Percentiles rank a stretch among this genome's conserved stretches.
Conservation (phyloP, 805 yeast species). For the Wickerhamomyces alni region DNA sequence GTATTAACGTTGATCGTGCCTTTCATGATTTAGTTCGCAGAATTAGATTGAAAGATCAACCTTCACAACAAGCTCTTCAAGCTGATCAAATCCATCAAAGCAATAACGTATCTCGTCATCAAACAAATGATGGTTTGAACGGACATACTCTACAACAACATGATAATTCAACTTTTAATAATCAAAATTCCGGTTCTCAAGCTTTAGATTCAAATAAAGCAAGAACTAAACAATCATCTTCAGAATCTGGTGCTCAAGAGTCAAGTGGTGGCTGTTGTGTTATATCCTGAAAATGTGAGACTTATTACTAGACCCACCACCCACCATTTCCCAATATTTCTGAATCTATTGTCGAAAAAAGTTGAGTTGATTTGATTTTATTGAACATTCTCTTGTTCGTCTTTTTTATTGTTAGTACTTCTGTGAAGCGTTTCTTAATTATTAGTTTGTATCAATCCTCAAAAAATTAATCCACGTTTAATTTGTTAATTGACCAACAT, state of each 20-base stretch:
- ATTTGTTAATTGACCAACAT: too few relatives aligned
- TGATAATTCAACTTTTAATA: not conserved
- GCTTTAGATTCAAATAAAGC: not conserved
- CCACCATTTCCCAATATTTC: too few relatives aligned
- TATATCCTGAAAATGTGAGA: constrained; percentile 14
- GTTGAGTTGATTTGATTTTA: not conserved
- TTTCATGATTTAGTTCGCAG: constrained; percentile 64
- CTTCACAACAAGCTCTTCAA: constrained; percentile 1
- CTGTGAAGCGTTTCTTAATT: too few relatives aligned
- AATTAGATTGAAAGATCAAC: constrained; percentile 29
- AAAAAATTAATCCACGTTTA: too few relatives aligned
- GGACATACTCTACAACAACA: not conserved
- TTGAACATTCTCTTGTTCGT: not conserved
- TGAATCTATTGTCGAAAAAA: too few relatives aligned
- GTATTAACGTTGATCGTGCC: constrained; percentile 84
- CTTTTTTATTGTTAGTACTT: too few relatives aligned
- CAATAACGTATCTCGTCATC: not conserved
- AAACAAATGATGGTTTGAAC: not conserved
- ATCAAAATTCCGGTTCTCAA: not conserved
- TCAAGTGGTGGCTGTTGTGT: constrained; percentile 32
- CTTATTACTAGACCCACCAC: too few relatives aligned
- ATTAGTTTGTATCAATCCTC: not conserved
- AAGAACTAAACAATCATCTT: not conserved
- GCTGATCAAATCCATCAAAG: not conserved
- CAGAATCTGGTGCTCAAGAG: constrained; percentile 9